Evolutionary conservation across 345 rosid species (phyloP).

Genomic region (Citrus australasica): DNA sequence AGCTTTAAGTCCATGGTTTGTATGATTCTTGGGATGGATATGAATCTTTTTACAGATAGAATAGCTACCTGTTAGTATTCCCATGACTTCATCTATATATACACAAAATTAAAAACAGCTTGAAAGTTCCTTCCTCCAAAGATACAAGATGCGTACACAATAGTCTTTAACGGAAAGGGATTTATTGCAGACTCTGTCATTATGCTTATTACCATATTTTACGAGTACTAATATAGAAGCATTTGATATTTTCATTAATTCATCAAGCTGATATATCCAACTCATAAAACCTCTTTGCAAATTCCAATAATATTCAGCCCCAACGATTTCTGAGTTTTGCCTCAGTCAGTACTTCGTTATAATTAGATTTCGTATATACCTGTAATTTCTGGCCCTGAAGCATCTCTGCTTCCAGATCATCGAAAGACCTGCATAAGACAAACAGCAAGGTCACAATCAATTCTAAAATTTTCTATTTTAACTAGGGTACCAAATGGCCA

Average conservation of each 20-base stretch:
- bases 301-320: neutral
- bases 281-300: neutral
- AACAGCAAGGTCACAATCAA: slow-evolving; percentile 8
- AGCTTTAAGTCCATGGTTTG: neutral
- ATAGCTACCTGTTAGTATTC: neutral
- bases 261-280: neutral
- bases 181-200: neutral
- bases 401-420: slow-evolving; percentile 95
- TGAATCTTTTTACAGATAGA: neutral
- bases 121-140: neutral
- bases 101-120: neutral
- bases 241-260: neutral
- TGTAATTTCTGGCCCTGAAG: slow-evolving; percentile 92
- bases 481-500: neutral
- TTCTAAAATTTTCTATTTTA: neutral
- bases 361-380: slow-evolving; percentile 38
- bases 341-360: neutral
- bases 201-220: neutral
- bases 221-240: neutral
- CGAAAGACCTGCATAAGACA: slow-evolving; percentile 64
- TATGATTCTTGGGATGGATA: neutral
- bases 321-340: neutral
- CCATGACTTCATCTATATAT: neutral
- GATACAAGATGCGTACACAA: neutral
- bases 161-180: neutral